These are phyloP conservation scores for Bonia amplexicaulis DNA, from an alignment of 176 grass and related monocot species.

Conservation along the genomic window DNA sequence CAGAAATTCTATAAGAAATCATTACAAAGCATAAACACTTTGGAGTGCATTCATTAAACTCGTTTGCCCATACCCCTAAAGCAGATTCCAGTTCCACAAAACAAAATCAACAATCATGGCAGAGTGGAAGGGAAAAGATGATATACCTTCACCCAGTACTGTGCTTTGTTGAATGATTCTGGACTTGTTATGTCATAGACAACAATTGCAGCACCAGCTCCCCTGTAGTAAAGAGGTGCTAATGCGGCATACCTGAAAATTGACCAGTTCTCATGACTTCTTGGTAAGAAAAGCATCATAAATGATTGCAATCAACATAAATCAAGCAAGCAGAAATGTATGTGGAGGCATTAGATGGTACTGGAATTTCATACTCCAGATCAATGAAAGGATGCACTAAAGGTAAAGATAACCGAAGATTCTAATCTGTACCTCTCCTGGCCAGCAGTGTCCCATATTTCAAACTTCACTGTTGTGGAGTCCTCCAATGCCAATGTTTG, in stretches of 20 bases:
- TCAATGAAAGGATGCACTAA: background rate
- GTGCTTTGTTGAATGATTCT: constrained; percentile 84
- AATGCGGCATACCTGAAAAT: constrained; percentile 78
- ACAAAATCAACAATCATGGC: background rate
- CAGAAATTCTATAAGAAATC: background rate
- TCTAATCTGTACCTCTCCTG: constrained; percentile 55
- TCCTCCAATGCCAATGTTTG: constrained; percentile 79
- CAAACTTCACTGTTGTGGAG: constrained; percentile 72
- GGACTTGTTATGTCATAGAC: constrained; percentile 90
- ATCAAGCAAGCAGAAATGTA: background rate
- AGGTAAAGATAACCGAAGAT: background rate
- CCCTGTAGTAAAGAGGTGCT: constrained; percentile 81
- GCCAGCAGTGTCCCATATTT: constrained; percentile 94
- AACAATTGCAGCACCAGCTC: constrained; percentile 71
- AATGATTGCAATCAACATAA: background rate
- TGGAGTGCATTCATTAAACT: background rate
- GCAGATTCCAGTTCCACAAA: background rate
- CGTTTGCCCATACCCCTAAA: background rate
- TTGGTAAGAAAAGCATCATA: background rate
- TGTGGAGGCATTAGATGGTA: background rate
- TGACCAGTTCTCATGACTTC: background rate
- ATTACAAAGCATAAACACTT: background rate
- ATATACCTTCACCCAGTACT: constrained; percentile 85
- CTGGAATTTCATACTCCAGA: background rate
- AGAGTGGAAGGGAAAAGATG: background rate